Evolutionary conservation across 2,329 filamentous ascomycete genomes (phyloP), one percentile per base, ranked within the genome.

Genomic region (Fusarium domesticum): DNA sequence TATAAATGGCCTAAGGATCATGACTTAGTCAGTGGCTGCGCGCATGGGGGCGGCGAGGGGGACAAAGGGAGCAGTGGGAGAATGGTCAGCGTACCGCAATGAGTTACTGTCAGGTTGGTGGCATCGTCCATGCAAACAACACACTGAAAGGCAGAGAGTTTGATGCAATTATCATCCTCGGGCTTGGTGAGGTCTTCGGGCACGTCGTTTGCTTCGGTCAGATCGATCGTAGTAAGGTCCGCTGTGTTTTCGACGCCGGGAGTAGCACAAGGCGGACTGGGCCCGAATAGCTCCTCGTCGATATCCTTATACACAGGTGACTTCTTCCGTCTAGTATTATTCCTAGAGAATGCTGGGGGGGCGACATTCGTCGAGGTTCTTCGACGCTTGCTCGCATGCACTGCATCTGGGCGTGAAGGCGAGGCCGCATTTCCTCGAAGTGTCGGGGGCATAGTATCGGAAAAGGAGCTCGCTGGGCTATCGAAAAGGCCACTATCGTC

Each of bases 101-200:
- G 78, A 3, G 82, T 85, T 35, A 84, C 76, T 1, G 80, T 83
- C 48, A 85, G 57, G 19, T 71, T 69, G 2, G 73, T 75, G 18
- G 72, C 75, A 48, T 80, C 72, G 48, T 85, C 82, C 78, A 85
- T 81, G 64, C 82, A 85, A 45, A 85, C 85, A 34, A 81, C 79
- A 50, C 82, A 85, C 63, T 84, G 78, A 37, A 84, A 81, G 4
- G 70, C 68, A 35, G 72, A 69, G 14, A 85, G 63, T 60, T 77
- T 80, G 57, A 72, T 62, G 39, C 65, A 71, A 10, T 74, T 77
- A 39, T 77, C 75, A 38, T 70, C 67, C 42, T 73, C 68, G 10
- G 70, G 70, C 48, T 70, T 67, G 46, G 67, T 64, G n/a, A 73
- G 60, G 37, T 74, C 65, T 10, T 68, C 61, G 0, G 72, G 72